Base-by-base conservation (phyloP, 176 grass and related monocot species). In the Bromus sterilis region DNA sequence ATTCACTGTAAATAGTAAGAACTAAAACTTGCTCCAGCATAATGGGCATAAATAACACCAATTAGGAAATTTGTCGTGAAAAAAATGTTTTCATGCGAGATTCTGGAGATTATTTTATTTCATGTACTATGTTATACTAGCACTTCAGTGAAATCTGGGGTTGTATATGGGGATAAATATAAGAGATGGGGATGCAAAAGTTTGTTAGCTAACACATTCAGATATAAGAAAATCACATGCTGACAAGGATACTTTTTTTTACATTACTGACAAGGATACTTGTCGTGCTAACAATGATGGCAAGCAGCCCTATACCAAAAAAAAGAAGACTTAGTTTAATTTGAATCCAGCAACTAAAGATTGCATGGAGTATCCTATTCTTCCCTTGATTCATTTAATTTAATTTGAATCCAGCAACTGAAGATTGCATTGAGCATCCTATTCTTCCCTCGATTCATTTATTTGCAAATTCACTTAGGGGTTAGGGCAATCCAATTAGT, bases 1-100 rank as follows among this genome's bases (percentile, higher is more conserved):
- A 73, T 80, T 84, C 7, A 69, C 32, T 39, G 55, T 74, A 80
- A 30, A 42, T 11, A 41, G 36, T 49, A 74, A 9, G 8, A 78
- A 66, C 8, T 57, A 58, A 78, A 46, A 57, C 25, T 44, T 81
- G 55, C n/a, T 63, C 20, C 32, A 8, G 5, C 24, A 65, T 53
- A 55, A 60, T 33, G 28, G 37, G 18, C 30, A 40, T 6, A 20
- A 31, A 65, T 83, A 73, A 89, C 12, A 89, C 25, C 25, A 25
- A 66, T 32, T 66, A n/a, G 37, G 40, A 31, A 66, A 9, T 53
- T 46, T 65, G 30, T 18, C 12, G 18, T 5, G 36, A 73, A 77
- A 26, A 83, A 56, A 46, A 66, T 65, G 18, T 80, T 53, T 53
- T 76, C 28, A 23, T 68, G 28, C 55, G 33, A 67, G 61, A 89